These are phyloP conservation scores for Amaranthus palmeri DNA, from an alignment of 148 eudicot genomes.

Conservation along the genomic window DNA sequence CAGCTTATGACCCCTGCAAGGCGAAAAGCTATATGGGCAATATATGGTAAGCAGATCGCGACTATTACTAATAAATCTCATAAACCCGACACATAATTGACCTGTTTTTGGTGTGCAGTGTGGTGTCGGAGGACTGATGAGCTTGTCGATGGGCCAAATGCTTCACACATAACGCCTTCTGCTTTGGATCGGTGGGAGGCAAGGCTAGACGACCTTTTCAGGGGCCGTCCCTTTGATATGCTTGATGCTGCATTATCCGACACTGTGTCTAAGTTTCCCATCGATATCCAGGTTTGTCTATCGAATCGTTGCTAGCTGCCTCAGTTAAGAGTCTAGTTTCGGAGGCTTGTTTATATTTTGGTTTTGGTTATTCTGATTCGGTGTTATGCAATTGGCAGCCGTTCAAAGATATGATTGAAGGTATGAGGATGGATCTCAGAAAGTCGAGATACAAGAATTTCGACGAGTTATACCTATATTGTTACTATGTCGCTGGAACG, in stretches of 20 bases:
- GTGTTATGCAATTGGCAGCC: conserved; percentile 46
- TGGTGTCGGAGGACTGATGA: conserved; percentile 99
- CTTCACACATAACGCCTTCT: conserved; percentile 85
- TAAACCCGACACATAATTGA: background rate
- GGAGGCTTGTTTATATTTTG: background rate
- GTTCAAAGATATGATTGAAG: conserved; percentile 97
- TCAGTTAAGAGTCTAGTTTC: too few relatives aligned
- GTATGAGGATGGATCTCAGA: conserved; percentile 86
- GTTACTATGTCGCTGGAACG: conserved; percentile 97
- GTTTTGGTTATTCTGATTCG: conserved; percentile 8
- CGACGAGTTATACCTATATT: conserved; percentile 83
- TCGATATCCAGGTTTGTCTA: conserved; percentile 81
- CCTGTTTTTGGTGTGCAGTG: conserved; percentile 38
- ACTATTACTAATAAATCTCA: background rate
- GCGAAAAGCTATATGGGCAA: conserved; percentile 95
- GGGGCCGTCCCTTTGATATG: conserved; percentile 94
- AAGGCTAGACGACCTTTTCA: conserved; percentile 81
- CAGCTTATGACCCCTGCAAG: conserved; percentile 90
- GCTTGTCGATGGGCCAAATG: conserved; percentile 98
- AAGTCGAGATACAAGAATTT: conserved; percentile 88
- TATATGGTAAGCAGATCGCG: conserved; percentile 58
- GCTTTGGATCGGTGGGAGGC: conserved; percentile 97
- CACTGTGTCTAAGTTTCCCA: conserved; percentile 83
- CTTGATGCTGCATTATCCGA: conserved; percentile 96
- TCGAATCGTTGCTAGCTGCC: too few relatives aligned